These are phyloP conservation scores for Candida cerambycidarum DNA, from an alignment of 805 yeast genomes.

Conservation along the genomic window DNA sequence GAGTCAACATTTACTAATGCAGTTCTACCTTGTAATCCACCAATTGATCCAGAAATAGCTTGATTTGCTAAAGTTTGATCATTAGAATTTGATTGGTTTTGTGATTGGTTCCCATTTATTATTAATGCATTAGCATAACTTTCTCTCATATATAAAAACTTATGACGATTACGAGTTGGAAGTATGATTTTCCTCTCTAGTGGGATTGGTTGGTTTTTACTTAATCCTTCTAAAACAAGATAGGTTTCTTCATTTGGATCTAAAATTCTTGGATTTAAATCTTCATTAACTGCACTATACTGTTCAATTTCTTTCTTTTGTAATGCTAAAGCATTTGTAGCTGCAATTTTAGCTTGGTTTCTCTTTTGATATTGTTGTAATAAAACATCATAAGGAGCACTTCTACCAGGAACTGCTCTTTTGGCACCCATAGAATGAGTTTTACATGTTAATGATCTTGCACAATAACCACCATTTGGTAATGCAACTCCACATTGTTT, in stretches of 20 bases:
- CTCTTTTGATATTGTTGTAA: constrained; percentile 87
- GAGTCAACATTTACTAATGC: constrained; percentile 67
- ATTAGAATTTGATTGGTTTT: constrained; percentile 15
- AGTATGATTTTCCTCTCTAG: constrained; percentile 71
- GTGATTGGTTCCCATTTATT: constrained; percentile 49
- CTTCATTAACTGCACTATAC: constrained; percentile 25
- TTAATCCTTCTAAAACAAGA: constrained; percentile 85
- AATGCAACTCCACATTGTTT: constrained; percentile 94
- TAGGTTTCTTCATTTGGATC: constrained; percentile 94
- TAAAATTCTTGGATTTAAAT: constrained; percentile 41
- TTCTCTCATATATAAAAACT: constrained; percentile 85
- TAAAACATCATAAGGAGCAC: constrained; percentile 87
- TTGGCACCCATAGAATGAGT: constrained; percentile 99
- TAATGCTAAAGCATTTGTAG: constrained; percentile 76
- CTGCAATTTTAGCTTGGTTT: constrained; percentile 87
- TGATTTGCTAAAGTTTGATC: constrained; percentile 47
- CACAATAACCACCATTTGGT: constrained; percentile 94
- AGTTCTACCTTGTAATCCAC: constrained; percentile 78
- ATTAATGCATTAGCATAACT: constrained; percentile 86
- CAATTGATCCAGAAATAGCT: constrained; percentile 53
- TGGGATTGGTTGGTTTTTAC: constrained; percentile 78
- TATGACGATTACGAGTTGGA: constrained; percentile 68
- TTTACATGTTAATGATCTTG: constrained; percentile 93
- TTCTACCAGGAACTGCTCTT: constrained; percentile 89
- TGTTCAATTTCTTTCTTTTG: constrained; percentile 69